A percentile compares a stretch with the other conserved stretches of the same genome.
Evolutionary conservation across 1,284 basidiomycete genomes (phyloP).

Genomic region (Quambalaria eucalypti): DNA sequence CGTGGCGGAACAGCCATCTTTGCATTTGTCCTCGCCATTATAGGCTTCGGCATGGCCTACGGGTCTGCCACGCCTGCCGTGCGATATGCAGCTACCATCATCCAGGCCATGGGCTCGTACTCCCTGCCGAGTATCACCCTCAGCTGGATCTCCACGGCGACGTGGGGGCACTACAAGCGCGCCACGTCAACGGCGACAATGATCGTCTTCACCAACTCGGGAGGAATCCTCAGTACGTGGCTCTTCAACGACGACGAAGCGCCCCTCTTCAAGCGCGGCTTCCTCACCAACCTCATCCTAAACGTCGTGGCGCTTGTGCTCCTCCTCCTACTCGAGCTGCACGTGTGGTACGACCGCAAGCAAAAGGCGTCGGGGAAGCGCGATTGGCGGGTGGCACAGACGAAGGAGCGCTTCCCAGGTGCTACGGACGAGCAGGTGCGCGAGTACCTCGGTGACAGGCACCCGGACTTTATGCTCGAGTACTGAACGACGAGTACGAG

Average conservation of each 20-base stretch:
- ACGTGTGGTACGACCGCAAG: conserved; percentile 25
- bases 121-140: conserved; percentile 8
- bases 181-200: conserved; percentile 28
- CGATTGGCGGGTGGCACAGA: conserved; percentile 13
- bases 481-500: conserved; percentile 1
- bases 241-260: conserved; percentile 26
- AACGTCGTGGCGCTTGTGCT: conserved; percentile 14
- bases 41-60: conserved; percentile 28
- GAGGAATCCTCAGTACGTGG: conserved; percentile 30
- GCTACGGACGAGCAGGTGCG: conserved; percentile 27
- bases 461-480: conserved; percentile 24
- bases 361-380: conserved; percentile 18
- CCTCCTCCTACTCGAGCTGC: conserved; percentile 20
- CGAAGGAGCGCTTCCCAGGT: conserved; percentile 11
- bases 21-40: conserved; percentile 18
- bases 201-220: conserved; percentile 32
- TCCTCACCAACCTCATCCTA: conserved; percentile 28
- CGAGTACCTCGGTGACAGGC: conserved; percentile 32
- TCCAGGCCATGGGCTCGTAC: conserved; percentile 27
- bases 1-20: conserved; percentile 18
- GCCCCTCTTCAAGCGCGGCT: conserved; percentile 13
- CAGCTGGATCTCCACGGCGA: conserved; percentile 20
- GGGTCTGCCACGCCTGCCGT: conserved; percentile 9
- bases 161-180: conserved; percentile 28
- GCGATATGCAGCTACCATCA: conserved; percentile 32